phyloP scores from a whole-genome alignment of 768 basidiomycete species.

The Leccinum aurantiacum region DNA sequence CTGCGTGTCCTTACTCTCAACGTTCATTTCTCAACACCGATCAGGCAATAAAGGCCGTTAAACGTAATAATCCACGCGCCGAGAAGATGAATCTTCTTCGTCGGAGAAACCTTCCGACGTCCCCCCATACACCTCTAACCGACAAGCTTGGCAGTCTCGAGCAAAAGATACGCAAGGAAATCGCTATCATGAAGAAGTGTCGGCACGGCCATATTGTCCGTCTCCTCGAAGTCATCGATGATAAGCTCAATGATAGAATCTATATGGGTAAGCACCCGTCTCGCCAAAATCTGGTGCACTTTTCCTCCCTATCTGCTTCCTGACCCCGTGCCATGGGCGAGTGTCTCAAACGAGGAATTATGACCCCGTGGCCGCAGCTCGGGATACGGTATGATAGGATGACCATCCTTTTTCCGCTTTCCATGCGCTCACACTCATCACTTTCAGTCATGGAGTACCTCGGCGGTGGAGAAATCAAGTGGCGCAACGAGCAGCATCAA shows the following conservation, averaged over 20 bases:
- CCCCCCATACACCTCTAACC: constrained; percentile 54
- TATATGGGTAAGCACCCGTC: constrained; percentile 79
- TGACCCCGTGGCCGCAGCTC: constrained; percentile 34
- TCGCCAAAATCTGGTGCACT: constrained; percentile 14
- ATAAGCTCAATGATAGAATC: constrained; percentile 80
- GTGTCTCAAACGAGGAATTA: constrained; percentile 32
- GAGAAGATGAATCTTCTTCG: constrained; percentile 58
- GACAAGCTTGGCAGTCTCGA: constrained; percentile 73
- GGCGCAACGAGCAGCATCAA: constrained; percentile 61
- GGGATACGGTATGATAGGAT: constrained; percentile 33
- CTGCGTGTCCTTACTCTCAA: constrained; percentile 6
- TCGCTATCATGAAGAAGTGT: constrained; percentile 98
- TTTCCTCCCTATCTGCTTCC: constrained; percentile 24
- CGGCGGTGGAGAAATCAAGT: constrained; percentile 91
- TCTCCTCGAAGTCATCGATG: constrained; percentile 93
- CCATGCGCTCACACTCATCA: constrained; percentile 21
- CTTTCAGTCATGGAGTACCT: constrained; percentile 93
- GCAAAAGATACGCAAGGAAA: constrained; percentile 86
- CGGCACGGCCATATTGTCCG: constrained; percentile 87
- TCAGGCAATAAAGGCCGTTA: constrained; percentile 80
- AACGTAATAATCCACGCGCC: constrained; percentile 68
- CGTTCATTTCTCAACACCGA: constrained; percentile 9
- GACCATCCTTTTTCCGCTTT: constrained; percentile 6
- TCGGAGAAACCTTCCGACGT: constrained; percentile 44
- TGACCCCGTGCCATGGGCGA: constrained; percentile 29